Percentiles rank a stretch among this genome's conserved stretches.
phyloP scores from a whole-genome alignment of 495 filamentous ascomycete species.

The Schizothecium vesticola region DNA sequence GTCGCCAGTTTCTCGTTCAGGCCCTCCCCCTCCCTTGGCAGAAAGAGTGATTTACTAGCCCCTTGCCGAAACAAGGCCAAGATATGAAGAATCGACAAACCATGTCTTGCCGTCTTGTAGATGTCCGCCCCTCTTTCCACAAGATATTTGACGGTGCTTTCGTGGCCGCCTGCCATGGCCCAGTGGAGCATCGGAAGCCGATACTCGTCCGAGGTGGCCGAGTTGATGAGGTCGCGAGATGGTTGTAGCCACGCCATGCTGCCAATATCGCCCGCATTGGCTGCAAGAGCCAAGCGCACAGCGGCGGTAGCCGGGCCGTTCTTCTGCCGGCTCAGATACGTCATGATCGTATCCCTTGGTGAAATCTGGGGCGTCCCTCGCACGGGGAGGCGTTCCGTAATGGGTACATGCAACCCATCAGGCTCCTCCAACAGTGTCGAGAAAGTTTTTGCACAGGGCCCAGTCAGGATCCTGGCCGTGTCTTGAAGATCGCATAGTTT shows the following conservation, averaged over 20 bases:
- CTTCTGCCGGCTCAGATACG: background rate
- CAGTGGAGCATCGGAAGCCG: background rate
- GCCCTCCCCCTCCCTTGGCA: background rate
- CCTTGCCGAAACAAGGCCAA: background rate
- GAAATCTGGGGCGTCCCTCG: background rate
- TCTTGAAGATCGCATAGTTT: background rate
- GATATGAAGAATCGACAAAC: background rate
- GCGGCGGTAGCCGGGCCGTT: background rate
- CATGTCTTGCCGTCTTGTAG: background rate
- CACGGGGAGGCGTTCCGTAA: background rate
- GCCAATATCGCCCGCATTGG: background rate
- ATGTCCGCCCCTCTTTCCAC: background rate
- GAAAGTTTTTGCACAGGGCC: background rate
- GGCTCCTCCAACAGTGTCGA: background rate
- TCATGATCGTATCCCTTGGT: background rate
- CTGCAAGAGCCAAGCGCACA: background rate
- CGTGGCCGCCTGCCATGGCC: background rate
- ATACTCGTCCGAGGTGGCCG: background rate
- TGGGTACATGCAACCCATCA: background rate
- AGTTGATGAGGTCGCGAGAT: background rate
- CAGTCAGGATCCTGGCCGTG: background rate
- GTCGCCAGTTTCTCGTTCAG: background rate
- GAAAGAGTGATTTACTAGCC: background rate
- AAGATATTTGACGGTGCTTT: background rate
- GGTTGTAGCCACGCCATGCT: background rate